Base-by-base conservation (phyloP, 495 filamentous ascomycete species). In the Lophiotrema nucula region DNA sequence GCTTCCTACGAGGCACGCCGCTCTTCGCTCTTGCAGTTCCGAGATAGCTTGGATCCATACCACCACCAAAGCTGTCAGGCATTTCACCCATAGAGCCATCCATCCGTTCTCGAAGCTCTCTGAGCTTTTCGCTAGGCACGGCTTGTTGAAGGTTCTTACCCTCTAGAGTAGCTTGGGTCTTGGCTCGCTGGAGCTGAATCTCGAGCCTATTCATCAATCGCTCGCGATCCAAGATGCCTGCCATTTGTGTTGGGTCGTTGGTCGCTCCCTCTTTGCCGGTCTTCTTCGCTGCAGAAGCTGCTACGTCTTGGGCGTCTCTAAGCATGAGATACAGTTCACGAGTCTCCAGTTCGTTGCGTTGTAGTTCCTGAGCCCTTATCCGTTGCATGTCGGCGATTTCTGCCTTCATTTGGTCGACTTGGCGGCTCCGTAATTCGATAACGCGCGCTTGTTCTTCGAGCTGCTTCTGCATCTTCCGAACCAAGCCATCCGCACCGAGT, bases 311-410 rank as follows among this genome's bases (percentile, higher is more conserved):
- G 25, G 93, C 93, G 73, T 98, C 93, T 50, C 95, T 84, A 47
- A 98, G 87, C 93, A 98, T 98, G 35, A 98, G 86, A 73, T 97
- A 98, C 11, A 98, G 76, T 74, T 98, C 93, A 65, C 93, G 81
- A 0, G 95, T 97, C 70, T 98, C 93, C 23, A 98, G 71, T 71
- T 98, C 93, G 67, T 96, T 93, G 42, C 92, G 83, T 70, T 98
- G 93, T 46, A 96, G 79, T 65, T 98, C 95, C 69, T 93, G 90
- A 13, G 89, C 89, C 50, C 95, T 84, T 15, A 96, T 74, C 43
- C 87, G 81, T 65, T 96, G 91, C 37, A 96, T 73, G 63, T 90
- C 92, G 6, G 89, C 88, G 44, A 97, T 75, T 69, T 98, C 93
- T 15, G 87, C 86, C 72, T 95, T 96, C 58, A 95, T 71, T 13